Evolutionary conservation across 176 grass and related monocot genomes (phyloP), one percentile per base, ranked within the genome.

Genomic region (Lolium multiflorum): DNA sequence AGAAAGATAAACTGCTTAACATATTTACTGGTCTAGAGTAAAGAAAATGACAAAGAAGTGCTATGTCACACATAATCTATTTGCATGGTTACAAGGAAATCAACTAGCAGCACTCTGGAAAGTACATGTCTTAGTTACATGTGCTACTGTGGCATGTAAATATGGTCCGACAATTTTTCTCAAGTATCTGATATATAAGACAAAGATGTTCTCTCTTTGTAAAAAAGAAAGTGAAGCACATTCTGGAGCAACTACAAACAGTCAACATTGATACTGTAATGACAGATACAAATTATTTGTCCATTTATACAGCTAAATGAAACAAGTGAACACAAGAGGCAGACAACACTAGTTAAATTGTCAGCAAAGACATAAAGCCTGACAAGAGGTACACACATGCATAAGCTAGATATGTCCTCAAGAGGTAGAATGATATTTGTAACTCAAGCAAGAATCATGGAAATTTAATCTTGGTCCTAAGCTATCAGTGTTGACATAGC

Each of bases 31-130:
- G 24, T 25, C 26, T 52, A 20, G n/a, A 80, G 39, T 24, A 17
- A 6, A 38, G 24, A 69, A 68, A 67, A 50, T 57, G 49, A 15
- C 20, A 75, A 73, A 66, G 6, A 20, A 87, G 9, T 7, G 38
- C 11, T 58, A 87, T 31, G 20, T 74, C 21, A 28, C 51, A 7
- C 4, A 20, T 79, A 62, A 46, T 61, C 3, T 24, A 25, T 62
- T 79, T 46, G n/a, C 22, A 81, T 81, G 43, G 77, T 63, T 47
- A 65, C 16, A 58, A 25, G 49, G 28, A 56, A 31, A 78, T 24
- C 13, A 3, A 43, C 18, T 78, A 15, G 5, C 35, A 17, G 22
- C 35, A 57, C 25, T 58, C 3, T 59, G 52, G 3, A 8, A 52
- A 47, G 77, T 9, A 2, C 17, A 66, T 48, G 43, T 49, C 44